These are phyloP conservation scores for Eucalyptus viminalis DNA, from an alignment of 345 rosid genomes.

Conservation along the genomic window DNA sequence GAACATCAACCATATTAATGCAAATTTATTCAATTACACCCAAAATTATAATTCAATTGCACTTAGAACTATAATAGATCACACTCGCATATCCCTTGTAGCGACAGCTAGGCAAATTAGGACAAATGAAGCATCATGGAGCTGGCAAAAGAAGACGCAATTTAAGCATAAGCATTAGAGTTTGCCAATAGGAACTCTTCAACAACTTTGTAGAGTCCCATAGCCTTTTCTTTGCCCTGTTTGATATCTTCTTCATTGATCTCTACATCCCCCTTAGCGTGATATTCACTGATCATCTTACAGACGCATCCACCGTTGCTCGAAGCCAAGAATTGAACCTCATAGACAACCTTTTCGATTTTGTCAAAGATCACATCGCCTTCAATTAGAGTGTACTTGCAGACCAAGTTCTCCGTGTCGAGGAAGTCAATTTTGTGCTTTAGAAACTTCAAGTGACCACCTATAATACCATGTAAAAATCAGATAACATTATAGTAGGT, in stretches of 20 bases:
- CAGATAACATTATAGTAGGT: background rate
- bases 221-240: background rate
- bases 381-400: slow-evolving; percentile 12
- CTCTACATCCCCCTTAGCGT: background rate
- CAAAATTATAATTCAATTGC: background rate
- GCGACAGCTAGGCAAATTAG: background rate
- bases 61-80: background rate
- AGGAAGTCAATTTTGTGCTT: slow-evolving; percentile 17
- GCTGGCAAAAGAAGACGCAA: background rate
- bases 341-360: slow-evolving; percentile 4
- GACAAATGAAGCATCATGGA: background rate
- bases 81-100: background rate
- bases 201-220: slow-evolving; percentile 3
- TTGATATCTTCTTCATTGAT: slow-evolving; percentile 9
- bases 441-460: background rate
- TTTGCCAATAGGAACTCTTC: slow-evolving; percentile 12
- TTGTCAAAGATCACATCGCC: slow-evolving; percentile 7
- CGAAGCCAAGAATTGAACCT: slow-evolving; percentile 4
- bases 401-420: background rate
- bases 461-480: background rate
- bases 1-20: background rate
- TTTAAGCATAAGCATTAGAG: slow-evolving; percentile 1
- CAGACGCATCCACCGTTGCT: slow-evolving; percentile 6
- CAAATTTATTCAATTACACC: background rate
- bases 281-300: slow-evolving; percentile 9